Evolutionary conservation across 108 stramenopile species (phyloP), one percentile per base, ranked within the genome.

Genomic region (Skeletonema tropicum): DNA sequence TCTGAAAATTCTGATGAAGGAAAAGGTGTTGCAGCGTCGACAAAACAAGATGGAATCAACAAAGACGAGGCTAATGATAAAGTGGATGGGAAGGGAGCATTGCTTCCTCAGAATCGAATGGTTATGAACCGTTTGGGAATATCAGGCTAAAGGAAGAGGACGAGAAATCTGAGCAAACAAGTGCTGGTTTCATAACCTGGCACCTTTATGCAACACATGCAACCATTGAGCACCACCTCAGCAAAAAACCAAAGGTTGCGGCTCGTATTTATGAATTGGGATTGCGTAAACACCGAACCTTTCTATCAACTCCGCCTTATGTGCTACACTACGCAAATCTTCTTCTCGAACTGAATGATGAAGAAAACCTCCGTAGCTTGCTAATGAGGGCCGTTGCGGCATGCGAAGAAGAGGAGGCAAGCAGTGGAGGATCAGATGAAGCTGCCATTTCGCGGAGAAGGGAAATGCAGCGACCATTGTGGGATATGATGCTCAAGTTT

Each of bases 401-500:
- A 10, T 92, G 90, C 58, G 83, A 83, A 55, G 89, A 89, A 48
- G 69, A 84, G 49, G 82, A 78, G 10, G 86, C 85, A 35, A 72
- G 55, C 3, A 33, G 46, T 29, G 79, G 70, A 68, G 70, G 63
- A 63, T 41, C 68, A 19, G 72, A 84, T 31, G 70, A 65, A 42
- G 68, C 59, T 8, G 67, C 57, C 31, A 21, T 69, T 29, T 57
- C 79, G 12, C 58, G 72, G 68, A 71, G 74, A 31, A 74, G 79
- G 60, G 78, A 76, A 57, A 49, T 77, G 57, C 81, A 86, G 72
- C 73, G 90, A 61, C 62, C 90, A 13, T 67, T 96, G 10, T 94
- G 93, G 93, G 90, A 94, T 60, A 94, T 94, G 93, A 88, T 90
- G 66, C 82, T 96, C 25, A 87, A 88, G 66, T 94, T 92, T 71